Percentiles rank a stretch among this genome's conserved stretches.
Evolutionary conservation across 2,329 filamentous ascomycete species (phyloP).

Genomic region (Beauveria sp.): DNA sequence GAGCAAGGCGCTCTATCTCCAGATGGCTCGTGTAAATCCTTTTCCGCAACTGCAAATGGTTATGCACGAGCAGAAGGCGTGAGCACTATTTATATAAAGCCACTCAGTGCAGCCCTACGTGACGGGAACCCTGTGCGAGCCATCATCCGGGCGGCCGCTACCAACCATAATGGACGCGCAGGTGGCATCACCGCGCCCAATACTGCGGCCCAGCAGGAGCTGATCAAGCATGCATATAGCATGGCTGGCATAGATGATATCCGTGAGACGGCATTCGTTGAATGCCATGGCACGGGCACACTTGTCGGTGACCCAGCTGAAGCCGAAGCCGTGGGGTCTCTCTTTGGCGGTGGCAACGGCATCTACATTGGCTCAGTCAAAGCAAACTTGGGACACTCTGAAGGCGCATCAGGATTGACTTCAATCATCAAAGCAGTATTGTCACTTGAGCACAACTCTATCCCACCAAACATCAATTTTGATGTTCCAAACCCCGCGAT

Average conservation of each 20-base stretch:
- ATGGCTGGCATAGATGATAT: constrained; percentile 19
- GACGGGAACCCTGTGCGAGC: constrained; percentile 33
- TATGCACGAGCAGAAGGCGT: constrained; percentile 41
- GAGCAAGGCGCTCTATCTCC: constrained; percentile 22
- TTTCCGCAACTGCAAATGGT: constrained; percentile 34
- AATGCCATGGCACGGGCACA: constrained; percentile 41
- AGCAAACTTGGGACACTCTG: constrained; percentile 31
- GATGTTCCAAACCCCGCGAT: constrained; percentile 14
- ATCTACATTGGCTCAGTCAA: constrained; percentile 28
- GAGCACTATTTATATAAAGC: constrained; percentile 34
- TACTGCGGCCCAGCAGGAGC: constrained; percentile 23
- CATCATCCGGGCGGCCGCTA: constrained; percentile 24
- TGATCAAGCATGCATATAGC: constrained; percentile 33
- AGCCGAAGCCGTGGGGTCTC: constrained; percentile 24
- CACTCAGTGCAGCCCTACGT: constrained; percentile 33
- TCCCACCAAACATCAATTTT: constrained; percentile 15
- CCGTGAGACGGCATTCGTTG: constrained; percentile 21
- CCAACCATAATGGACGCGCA: constrained; percentile 32
- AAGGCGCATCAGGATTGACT: constrained; percentile 26
- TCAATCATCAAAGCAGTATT: constrained; percentile 25
- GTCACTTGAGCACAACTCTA: constrained; percentile 10
- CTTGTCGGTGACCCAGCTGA: constrained; percentile 35
- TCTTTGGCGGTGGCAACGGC: constrained; percentile 22
- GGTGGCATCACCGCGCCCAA: constrained; percentile 34
- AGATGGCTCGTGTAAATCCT: constrained; percentile 23